Evolutionary conservation across 139 green algal genomes (phyloP), one percentile per base, ranked within the genome.

Genomic region (Closterium sp.): DNA sequence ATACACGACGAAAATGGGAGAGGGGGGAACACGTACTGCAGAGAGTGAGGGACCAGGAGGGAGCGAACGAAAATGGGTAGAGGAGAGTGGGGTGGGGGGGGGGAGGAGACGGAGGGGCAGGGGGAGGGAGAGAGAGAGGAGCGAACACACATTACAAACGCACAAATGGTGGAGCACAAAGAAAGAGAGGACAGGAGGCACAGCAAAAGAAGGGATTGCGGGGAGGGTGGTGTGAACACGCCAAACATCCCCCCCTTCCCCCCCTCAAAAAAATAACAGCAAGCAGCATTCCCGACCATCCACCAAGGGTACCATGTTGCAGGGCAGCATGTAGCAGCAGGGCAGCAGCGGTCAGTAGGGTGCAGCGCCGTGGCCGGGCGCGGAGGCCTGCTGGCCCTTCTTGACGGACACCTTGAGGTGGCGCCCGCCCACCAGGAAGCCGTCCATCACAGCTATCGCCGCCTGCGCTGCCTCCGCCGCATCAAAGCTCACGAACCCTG

Each of bases 401-500:
- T 93, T 93, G 34, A 93, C 21, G 32, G 84, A 38, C n/a, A 93
- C 91, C 36, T 93, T 93, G 36, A 93, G 87, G 19, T 33, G n/a
- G 8, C 86, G 91, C n/a, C 91, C 91, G 4, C n/a, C 87, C 28
- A 93, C 21, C 38, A 34, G 25, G n/a, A 91, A 91, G 16, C 91
- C 91, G 33, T 93, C 34, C 91, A 93, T 91, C 23, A 86, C 33
- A 5, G 34, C 23, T 25, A 91, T 91, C 19, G 91, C 91, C n/a
- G 91, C 91, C 76, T 93, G 43, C 23, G 91, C 91, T 32, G 91
- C 34, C 21, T 84, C 91, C 25, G 91, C 30, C 2, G 35, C 31
- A 76, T 93, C 91, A 32, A 66, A 93, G 83, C 38, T 88, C 34
- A 93, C 91, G 88, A 91, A 91, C 25, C 91, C 91, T 93, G 87